Evolutionary conservation across 192 early-diverging fungal genomes (phyloP), one percentile per base, ranked within the genome.

Genomic region (Paraglomus occultum): DNA sequence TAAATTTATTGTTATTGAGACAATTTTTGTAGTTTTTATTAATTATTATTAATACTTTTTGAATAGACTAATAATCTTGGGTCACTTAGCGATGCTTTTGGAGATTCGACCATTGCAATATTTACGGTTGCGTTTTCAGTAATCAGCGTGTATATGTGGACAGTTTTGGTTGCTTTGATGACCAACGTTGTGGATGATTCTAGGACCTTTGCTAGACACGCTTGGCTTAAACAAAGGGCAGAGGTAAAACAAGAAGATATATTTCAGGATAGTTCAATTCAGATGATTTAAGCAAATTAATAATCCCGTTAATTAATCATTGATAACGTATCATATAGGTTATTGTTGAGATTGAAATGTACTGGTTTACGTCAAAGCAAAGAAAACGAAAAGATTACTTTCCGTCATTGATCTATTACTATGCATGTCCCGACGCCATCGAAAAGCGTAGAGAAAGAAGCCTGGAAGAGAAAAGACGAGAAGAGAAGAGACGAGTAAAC

Each of bases 141-240:
- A 22, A 68, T 20, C 12, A 43, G 43, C 14, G 42, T 68, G 15
- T 15, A 60, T 44, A 44, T 68, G 22, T 58, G 55, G 12, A 68
- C 55, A 5, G 40, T 61, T 15, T 61, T 61, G 18, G 44, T 61
- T 43, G 59, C 59, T 61, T 17, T 61, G 15, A 61, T 61, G 59
- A 43, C 59, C 20, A 43, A 61, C 11, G 59, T 61, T 9, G 59
- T 61, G 9, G 38, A 14, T n/a, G 59, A 61, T 18, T 43, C 59
- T 18, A 61, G 44, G 44, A 18, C 38, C 22, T 18, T n/a, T 61
- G 59, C 38, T 61, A 61, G 44, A 39, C 59, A 42, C 40, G 59
- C 40, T 14, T 61, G 59, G 59, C 59, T 61, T 61, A 61, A 61
- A 4, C 59, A 61, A 61, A 61, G 44, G 14, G 59, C 59, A 14